Evolutionary conservation across 208 protist genomes (phyloP).

Genomic region (Leishmania turanica): DNA sequence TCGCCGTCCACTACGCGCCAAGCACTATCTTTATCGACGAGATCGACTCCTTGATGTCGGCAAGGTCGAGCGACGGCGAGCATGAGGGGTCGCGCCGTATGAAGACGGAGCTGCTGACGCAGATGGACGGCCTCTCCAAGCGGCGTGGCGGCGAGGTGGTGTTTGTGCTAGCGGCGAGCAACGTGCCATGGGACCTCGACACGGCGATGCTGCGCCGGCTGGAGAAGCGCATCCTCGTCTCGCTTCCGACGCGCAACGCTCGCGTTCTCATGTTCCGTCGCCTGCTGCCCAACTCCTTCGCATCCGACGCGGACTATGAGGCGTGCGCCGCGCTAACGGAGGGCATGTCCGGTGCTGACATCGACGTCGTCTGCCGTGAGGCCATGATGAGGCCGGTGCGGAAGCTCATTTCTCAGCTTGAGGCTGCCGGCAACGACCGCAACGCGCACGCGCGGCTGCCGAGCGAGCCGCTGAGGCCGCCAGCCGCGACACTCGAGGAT

Average conservation of each 20-base stretch:
- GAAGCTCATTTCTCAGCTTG: conserved; percentile 83
- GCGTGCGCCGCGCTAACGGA: conserved; percentile 64
- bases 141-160: conserved; percentile 80
- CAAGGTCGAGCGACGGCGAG: conserved; percentile 94
- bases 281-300: conserved; percentile 43
- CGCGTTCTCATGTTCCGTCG: conserved; percentile 72
- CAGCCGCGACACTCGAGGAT: conserved; percentile 71
- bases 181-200: conserved; percentile 95
- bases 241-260: conserved; percentile 74
- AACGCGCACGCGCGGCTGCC: conserved; percentile 29
- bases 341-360: conserved; percentile 92
- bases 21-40: conserved; percentile 99
- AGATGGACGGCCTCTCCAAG: conserved; percentile 93
- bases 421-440: conserved; percentile 30
- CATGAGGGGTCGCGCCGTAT: conserved; percentile 93
- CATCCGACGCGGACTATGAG: conserved; percentile 49
- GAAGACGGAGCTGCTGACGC: conserved; percentile 94
- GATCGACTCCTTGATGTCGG: conserved; percentile 97
- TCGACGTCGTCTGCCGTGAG: conserved; percentile 92
- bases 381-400: conserved; percentile 93
- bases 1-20: conserved; percentile 93
- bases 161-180: conserved; percentile 93
- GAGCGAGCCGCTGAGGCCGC: conserved; percentile 38
- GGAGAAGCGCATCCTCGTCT: conserved; percentile 92
- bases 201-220: conserved; percentile 92